Conservation (phyloP, 495 filamentous ascomycete species). For the Penicillium mononematosum region DNA sequence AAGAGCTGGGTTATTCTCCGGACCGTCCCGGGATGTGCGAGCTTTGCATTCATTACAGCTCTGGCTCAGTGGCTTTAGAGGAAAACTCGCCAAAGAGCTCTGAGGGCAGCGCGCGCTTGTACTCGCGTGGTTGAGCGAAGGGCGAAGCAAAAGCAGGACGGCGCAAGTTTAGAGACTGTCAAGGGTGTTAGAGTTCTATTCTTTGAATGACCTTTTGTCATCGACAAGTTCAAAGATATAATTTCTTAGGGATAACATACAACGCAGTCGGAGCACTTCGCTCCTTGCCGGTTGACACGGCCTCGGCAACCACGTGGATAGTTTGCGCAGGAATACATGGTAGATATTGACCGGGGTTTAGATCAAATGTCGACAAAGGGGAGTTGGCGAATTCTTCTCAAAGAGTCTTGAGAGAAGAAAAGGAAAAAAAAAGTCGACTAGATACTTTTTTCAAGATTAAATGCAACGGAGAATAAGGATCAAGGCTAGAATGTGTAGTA, state of each 20-base stretch:
- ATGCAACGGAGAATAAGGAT: conserved; percentile 9
- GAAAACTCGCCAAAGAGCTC: conserved; percentile 36
- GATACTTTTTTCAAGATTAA: conserved; percentile 4
- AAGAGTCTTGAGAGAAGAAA: neutral
- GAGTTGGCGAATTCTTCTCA: conserved; percentile 5
- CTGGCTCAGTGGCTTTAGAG: conserved; percentile 24
- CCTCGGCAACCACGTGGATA: conserved; percentile 53
- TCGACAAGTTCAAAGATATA: neutral
- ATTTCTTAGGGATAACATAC: conserved; percentile 32
- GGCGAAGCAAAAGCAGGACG: conserved; percentile 44
- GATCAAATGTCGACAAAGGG: conserved; percentile 1
- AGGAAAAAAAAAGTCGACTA: conserved; percentile 5
- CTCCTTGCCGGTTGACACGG: conserved; percentile 44
- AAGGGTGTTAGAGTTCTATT: conserved; percentile 20
- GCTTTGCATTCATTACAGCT: conserved; percentile 21
- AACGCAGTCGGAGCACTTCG: conserved; percentile 48
- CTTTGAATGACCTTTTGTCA: neutral
- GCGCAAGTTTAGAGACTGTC: conserved; percentile 43
- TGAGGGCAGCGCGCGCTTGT: conserved; percentile 42
- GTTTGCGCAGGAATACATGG: conserved; percentile 53
- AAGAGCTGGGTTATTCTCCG: neutral
- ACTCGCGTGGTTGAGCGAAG: conserved; percentile 46
- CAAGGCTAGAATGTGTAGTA: conserved; percentile 10
- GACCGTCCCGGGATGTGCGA: conserved; percentile 11
- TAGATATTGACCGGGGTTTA: conserved; percentile 10